These are phyloP conservation scores for Fusarium humuli DNA, from an alignment of 2,329 filamentous ascomycete genomes.

Conservation along the genomic window DNA sequence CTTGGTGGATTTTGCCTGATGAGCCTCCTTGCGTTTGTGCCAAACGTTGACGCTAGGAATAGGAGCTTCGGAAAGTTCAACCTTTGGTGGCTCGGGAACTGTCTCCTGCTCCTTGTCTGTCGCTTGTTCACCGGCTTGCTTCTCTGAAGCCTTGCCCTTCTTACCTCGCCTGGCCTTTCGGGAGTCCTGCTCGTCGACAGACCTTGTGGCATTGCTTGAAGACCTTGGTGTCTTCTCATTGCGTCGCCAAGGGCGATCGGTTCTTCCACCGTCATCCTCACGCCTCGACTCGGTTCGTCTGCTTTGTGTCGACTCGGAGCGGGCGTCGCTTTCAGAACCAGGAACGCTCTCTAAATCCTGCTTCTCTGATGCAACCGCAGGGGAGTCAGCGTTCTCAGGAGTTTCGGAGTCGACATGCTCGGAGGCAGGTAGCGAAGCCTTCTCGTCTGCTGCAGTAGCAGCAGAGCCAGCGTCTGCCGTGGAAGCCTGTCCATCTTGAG, in stretches of 20 bases:
- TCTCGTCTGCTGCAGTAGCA: constrained; percentile 46
- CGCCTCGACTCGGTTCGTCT: constrained; percentile 50
- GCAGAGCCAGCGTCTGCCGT: constrained; percentile 41
- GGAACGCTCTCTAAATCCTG: constrained; percentile 51
- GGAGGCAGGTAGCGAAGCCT: constrained; percentile 36
- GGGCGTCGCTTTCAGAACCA: constrained; percentile 54
- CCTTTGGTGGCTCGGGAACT: constrained; percentile 62
- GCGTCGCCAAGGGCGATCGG: constrained; percentile 57
- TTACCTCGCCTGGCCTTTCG: constrained; percentile 68
- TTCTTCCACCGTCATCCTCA: constrained; percentile 54
- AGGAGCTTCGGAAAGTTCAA: constrained; percentile 82
- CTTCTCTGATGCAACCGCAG: constrained; percentile 47
- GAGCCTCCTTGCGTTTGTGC: constrained; percentile 79
- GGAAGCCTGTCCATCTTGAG: constrained; percentile 47
- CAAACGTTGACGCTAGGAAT: constrained; percentile 89
- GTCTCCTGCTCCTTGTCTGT: constrained; percentile 66
- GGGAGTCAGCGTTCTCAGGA: constrained; percentile 41
- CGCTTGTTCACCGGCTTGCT: constrained; percentile 62
- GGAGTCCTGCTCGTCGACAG: constrained; percentile 69
- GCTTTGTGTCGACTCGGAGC: constrained; percentile 51
- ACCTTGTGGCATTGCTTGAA: constrained; percentile 72
- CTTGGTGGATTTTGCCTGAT: constrained; percentile 64
- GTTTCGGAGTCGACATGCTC: constrained; percentile 47
- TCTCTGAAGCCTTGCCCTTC: constrained; percentile 63
- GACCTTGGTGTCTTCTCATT: constrained; percentile 66